Conservation (phyloP, 1,139 yeast genomes). For the Saccharomyces hybrid region DNA sequence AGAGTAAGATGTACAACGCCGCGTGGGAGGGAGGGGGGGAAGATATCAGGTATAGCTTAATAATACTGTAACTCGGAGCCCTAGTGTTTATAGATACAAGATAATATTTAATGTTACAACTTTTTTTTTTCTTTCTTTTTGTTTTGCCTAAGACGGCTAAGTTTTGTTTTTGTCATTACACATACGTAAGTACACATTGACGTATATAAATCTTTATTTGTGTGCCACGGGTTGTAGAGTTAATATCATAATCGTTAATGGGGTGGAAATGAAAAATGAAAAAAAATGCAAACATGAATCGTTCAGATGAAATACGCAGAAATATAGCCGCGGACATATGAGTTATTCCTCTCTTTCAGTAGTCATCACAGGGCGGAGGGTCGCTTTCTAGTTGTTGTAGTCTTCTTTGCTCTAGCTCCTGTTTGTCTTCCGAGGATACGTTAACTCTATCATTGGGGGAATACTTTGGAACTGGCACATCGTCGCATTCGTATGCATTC, state of each 20-base stretch:
- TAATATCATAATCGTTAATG: neutral
- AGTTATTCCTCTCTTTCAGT: neutral
- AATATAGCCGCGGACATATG: neutral
- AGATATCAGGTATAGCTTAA: neutral
- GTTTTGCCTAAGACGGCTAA: neutral
- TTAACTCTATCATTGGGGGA: conserved; percentile 13
- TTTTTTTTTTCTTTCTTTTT: neutral
- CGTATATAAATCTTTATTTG: neutral
- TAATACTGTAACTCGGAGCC: neutral
- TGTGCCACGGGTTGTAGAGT: neutral
- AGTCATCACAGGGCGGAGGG: conserved; percentile 24
- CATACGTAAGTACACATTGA: neutral
- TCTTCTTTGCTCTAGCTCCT: conserved; percentile 31
- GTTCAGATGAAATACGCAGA: neutral
- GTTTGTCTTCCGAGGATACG: conserved; percentile 28
- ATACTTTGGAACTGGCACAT: conserved; percentile 24
- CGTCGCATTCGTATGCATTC: conserved; percentile 8
- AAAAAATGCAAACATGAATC: neutral
- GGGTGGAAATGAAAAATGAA: neutral
- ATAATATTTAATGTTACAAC: neutral
- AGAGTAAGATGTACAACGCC: neutral
- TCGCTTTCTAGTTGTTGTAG: conserved; percentile 33
- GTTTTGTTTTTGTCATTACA: neutral
- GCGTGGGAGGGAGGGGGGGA: neutral
- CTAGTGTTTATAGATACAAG: neutral